phyloP scores from a whole-genome alignment of 139 green algal species.

The Gonium pectorale region DNA sequence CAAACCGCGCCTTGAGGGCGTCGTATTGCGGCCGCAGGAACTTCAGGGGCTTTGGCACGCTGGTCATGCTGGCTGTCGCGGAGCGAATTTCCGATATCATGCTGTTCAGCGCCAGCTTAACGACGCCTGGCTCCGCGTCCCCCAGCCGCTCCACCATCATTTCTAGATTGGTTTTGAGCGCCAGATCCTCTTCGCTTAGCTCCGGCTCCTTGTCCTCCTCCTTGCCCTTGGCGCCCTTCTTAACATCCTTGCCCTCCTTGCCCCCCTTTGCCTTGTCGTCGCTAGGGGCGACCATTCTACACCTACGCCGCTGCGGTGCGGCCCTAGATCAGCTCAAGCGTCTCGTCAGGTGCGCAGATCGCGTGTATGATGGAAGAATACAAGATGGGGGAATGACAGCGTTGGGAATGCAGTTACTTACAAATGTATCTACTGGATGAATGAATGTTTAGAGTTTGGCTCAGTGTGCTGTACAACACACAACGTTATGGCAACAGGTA shows the following conservation, averaged over 20 bases:
- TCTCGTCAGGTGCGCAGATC: no score
- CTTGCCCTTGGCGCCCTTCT: slow-evolving; percentile 53
- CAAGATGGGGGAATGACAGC: no score
- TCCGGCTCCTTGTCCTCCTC: slow-evolving; percentile 73
- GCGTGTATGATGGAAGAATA: no score
- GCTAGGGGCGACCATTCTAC: slow-evolving; percentile 16
- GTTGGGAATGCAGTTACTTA: background rate
- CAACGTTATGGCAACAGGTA: no score
- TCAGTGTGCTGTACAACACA: no score
- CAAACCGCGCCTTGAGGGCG: slow-evolving; percentile 76
- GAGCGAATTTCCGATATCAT: slow-evolving; percentile 83
- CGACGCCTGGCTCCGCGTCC: slow-evolving; percentile 68
- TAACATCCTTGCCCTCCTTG: slow-evolving; percentile 36
- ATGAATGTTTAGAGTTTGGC: no score
- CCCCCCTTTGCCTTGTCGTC: slow-evolving; percentile 5
- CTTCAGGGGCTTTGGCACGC: slow-evolving; percentile 98
- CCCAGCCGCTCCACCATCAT: slow-evolving; percentile 85
- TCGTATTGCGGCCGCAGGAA: slow-evolving; percentile 94
- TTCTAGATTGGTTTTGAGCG: slow-evolving; percentile 94
- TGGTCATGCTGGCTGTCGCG: slow-evolving; percentile 97
- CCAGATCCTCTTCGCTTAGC: slow-evolving; percentile 91
- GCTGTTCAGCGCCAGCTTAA: slow-evolving; percentile 78
- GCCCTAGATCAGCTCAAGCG: slow-evolving; percentile 1
- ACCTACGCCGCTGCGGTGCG: background rate
- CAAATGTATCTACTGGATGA: no score